Conservation (phyloP, 2,329 filamentous ascomycete genomes). For the Penicillium sp. region DNA sequence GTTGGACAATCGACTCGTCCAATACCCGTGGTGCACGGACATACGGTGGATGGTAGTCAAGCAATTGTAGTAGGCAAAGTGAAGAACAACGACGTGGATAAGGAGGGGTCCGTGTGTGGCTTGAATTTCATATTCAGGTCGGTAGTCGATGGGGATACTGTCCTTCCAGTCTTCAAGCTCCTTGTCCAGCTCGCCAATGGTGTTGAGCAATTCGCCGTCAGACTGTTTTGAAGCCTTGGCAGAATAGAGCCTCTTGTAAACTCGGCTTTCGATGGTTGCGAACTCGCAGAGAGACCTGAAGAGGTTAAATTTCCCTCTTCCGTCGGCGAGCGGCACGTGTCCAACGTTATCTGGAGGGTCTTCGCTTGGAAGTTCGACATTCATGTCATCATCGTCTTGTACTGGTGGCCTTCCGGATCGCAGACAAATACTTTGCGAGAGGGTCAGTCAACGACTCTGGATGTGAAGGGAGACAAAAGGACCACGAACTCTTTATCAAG, state of each 20-base stretch:
- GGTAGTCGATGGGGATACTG: slow-evolving; percentile 88
- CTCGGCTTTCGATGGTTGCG: slow-evolving; percentile 85
- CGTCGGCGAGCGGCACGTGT: slow-evolving; percentile 86
- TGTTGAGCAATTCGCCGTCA: slow-evolving; percentile 89
- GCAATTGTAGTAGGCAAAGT: slow-evolving; percentile 98
- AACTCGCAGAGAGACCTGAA: slow-evolving; percentile 94
- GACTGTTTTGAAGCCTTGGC: slow-evolving; percentile 89
- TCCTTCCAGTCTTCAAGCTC: slow-evolving; percentile 96
- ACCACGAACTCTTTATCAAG: slow-evolving; percentile 66
- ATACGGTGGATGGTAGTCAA: slow-evolving; percentile 97
- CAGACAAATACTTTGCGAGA: slow-evolving; percentile 59
- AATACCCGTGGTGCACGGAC: slow-evolving; percentile 97
- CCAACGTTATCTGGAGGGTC: slow-evolving; percentile 91
- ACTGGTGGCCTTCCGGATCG: slow-evolving; percentile 71
- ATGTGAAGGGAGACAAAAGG: not conserved
- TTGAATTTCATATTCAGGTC: slow-evolving; percentile 96
- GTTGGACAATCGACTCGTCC: slow-evolving; percentile 92
- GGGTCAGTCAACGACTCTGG: not conserved
- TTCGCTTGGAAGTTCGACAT: slow-evolving; percentile 89
- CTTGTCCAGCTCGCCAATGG: slow-evolving; percentile 90
- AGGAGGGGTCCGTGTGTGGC: slow-evolving; percentile 91
- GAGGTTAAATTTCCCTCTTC: slow-evolving; percentile 89
- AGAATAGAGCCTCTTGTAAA: slow-evolving; percentile 91
- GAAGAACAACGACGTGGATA: slow-evolving; percentile 87
- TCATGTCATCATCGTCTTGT: slow-evolving; percentile 84